Conservation (phyloP, 148 eudicot species). For the Camellia granthamiana region DNA sequence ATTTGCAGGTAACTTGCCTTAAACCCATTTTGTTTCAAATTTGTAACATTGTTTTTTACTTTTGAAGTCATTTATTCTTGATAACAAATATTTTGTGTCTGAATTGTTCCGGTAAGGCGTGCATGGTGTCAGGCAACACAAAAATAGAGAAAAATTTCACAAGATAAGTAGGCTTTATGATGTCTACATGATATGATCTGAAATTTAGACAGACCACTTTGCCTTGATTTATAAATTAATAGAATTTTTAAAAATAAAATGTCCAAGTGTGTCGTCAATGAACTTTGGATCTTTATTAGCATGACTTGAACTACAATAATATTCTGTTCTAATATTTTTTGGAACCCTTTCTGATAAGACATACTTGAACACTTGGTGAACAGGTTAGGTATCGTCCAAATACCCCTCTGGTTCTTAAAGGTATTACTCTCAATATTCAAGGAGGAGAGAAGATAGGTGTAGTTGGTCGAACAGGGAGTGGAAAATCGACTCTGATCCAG, state of each 20-base stretch:
- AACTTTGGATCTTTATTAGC: not conserved
- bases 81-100: not conserved
- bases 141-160: not conserved
- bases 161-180: not conserved
- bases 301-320: too few species aligned
- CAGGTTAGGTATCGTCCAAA: conserved; percentile 88
- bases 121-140: not conserved
- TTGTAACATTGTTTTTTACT: not conserved
- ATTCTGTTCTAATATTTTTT: too few species aligned
- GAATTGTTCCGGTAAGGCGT: not conserved
- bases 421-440: conserved; percentile 60
- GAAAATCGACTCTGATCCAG: conserved; percentile 90
- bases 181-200: not conserved
- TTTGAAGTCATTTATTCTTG: not conserved
- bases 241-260: too few species aligned
- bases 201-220: not conserved
- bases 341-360: not conserved
- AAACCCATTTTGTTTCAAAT: not conserved
- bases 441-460: conserved; percentile 96
- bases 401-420: conserved; percentile 87
- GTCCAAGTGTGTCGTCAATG: not conserved
- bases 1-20: conserved; percentile 52
- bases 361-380: conserved; percentile 8
- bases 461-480: conserved; percentile 95
- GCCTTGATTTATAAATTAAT: not conserved